Conservation (phyloP, 2,329 filamentous ascomycete genomes). For the Aureobasidium sp. region DNA sequence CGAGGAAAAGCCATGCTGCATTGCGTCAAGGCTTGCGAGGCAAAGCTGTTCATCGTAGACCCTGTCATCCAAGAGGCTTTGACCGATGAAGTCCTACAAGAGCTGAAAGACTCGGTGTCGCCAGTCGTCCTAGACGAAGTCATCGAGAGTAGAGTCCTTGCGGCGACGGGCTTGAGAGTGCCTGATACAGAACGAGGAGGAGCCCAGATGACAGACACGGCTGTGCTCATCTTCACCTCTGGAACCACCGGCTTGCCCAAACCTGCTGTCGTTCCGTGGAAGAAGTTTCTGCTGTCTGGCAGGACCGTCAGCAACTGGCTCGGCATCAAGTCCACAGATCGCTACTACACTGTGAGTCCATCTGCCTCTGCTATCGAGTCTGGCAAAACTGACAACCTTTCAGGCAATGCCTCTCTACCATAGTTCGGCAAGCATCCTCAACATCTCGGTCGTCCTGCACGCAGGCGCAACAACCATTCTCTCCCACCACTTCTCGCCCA, state of each 20-base stretch:
- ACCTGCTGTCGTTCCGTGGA: slow-evolving; percentile 31
- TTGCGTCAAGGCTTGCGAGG: slow-evolving; percentile 62
- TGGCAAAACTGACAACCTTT: background rate
- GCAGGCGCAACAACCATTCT: slow-evolving; percentile 61
- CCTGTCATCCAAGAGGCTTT: slow-evolving; percentile 50
- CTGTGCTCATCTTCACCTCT: slow-evolving; percentile 74
- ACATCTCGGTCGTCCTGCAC: slow-evolving; percentile 58
- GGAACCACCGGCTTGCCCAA: slow-evolving; percentile 83
- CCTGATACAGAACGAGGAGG: slow-evolving; percentile 28
- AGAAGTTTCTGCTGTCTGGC: slow-evolving; percentile 23
- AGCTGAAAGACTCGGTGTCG: slow-evolving; percentile 36
- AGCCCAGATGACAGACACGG: slow-evolving; percentile 45
- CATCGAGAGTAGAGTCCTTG: slow-evolving; percentile 42
- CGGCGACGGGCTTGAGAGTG: slow-evolving; percentile 24
- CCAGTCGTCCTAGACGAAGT: slow-evolving; percentile 59
- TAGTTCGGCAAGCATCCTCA: slow-evolving; percentile 67
- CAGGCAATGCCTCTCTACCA: slow-evolving; percentile 81
- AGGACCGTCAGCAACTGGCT: slow-evolving; percentile 34
- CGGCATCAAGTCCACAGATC: slow-evolving; percentile 62
- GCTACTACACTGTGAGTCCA: slow-evolving; percentile 60
- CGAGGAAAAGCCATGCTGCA: slow-evolving; percentile 64
- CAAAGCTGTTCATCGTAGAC: slow-evolving; percentile 65
- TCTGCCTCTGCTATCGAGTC: background rate
- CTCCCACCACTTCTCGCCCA: slow-evolving; percentile 70
- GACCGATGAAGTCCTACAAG: slow-evolving; percentile 44